Evolutionary conservation across 2,329 filamentous ascomycete species (phyloP).

Genomic region (Colletotrichum zoysiae): DNA sequence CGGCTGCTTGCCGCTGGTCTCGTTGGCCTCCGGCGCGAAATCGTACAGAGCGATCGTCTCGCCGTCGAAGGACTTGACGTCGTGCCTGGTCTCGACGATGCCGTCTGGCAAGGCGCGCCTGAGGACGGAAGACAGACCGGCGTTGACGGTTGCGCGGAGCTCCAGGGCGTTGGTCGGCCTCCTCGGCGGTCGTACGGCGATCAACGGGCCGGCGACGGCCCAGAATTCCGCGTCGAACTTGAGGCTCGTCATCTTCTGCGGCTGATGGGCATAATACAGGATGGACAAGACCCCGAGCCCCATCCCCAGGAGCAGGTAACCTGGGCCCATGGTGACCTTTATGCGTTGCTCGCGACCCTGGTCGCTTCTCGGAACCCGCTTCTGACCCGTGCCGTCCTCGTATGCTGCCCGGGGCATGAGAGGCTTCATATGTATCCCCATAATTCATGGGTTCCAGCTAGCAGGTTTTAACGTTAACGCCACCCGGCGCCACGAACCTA

Average conservation of each 20-base stretch:
- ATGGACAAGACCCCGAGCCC: not conserved
- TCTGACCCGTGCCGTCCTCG: not conserved
- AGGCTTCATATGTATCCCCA: conserved; percentile 9
- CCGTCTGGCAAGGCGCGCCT: conserved; percentile 1
- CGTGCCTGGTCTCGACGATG: conserved; percentile 22
- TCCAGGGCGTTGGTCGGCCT: conserved; percentile 11
- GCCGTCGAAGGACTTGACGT: conserved; percentile 28
- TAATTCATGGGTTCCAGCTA: not conserved
- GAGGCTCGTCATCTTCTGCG: conserved; percentile 20
- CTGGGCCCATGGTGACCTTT: conserved; percentile 9
- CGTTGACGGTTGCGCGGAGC: conserved; percentile 15
- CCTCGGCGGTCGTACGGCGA: conserved; percentile 30
- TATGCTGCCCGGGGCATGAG: not conserved
- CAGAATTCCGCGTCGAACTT: conserved; percentile 37
- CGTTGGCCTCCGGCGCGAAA: not conserved
- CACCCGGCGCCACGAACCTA: not conserved
- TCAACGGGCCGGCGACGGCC: conserved; percentile 17
- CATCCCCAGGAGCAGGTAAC: not conserved
- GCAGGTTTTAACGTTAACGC: not conserved
- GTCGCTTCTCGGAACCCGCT: not conserved
- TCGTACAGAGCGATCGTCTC: conserved; percentile 26
- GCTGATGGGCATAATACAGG: conserved; percentile 6
- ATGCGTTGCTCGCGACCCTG: not conserved
- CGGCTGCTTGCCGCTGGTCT: conserved; percentile 34
- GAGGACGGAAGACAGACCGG: not conserved